Percentiles rank a stretch among this genome's conserved stretches.
phyloP scores from a whole-genome alignment of 2,329 filamentous ascomycete genomes.

The Calonectria multiphialidica region DNA sequence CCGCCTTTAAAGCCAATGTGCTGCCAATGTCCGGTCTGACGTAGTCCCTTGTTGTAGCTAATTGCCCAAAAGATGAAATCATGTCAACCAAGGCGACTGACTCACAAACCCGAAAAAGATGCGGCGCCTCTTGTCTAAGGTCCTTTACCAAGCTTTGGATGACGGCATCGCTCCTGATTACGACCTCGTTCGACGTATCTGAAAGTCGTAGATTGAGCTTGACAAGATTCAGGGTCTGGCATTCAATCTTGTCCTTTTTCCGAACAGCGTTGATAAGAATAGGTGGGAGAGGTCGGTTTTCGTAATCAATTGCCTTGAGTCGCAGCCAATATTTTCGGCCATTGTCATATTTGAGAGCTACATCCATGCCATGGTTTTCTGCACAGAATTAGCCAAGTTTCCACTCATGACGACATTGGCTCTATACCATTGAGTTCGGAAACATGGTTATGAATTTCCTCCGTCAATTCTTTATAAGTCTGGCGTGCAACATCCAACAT shows the following conservation, averaged over 20 bases:
- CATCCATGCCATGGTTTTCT: slow-evolving; percentile 69
- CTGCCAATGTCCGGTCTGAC: slow-evolving; percentile 76
- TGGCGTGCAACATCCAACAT: slow-evolving; percentile 90
- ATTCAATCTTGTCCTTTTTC: slow-evolving; percentile 84
- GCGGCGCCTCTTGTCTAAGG: slow-evolving; percentile 78
- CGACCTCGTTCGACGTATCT: slow-evolving; percentile 85
- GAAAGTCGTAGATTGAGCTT: slow-evolving; percentile 84
- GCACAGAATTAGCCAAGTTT: slow-evolving; percentile 1
- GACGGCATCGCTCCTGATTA: slow-evolving; percentile 83
- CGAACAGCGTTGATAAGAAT: slow-evolving; percentile 82
- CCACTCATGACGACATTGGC: too few relatives aligned
- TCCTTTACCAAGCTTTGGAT: slow-evolving; percentile 78
- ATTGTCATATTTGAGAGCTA: slow-evolving; percentile 81
- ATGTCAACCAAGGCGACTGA: slow-evolving; percentile 90
- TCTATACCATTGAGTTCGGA: slow-evolving; percentile 72
- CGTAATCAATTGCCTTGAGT: slow-evolving; percentile 72
- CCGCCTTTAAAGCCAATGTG: slow-evolving; percentile 78
- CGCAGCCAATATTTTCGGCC: slow-evolving; percentile 84
- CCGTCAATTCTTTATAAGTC: slow-evolving; percentile 89
- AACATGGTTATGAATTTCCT: slow-evolving; percentile 80
- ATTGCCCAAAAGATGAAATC: slow-evolving; percentile 80
- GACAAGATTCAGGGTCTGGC: slow-evolving; percentile 86
- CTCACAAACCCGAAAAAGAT: slow-evolving; percentile 87
- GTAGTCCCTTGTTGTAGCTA: slow-evolving; percentile 72
- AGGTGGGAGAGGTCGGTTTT: slow-evolving; percentile 70